Base-by-base conservation (phyloP, 306 rosid genomes). In the Vigna reflexopilosa region DNA sequence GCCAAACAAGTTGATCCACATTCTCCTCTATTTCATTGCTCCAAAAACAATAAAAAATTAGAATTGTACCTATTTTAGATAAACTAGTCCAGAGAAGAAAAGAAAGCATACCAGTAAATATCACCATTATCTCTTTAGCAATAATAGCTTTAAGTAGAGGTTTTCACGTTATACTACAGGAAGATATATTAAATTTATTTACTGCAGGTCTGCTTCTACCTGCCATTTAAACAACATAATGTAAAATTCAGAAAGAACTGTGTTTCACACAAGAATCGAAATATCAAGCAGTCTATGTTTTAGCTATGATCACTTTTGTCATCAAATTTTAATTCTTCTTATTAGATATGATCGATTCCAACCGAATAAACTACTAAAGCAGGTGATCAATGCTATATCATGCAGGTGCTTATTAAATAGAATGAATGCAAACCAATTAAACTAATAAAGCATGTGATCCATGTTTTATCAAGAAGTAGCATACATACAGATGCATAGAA, bases 1-100 rank as follows among this genome's bases (percentile, higher is more conserved):
- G 79, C 85, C 82, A 73, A 77, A 77, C 72, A 70, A 65, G 48
- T 77, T 74, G 82, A 80, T 64, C 80, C 64, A 59, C 63, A 77
- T 71, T 80, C 84, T 2, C 70, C 15, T 64, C 64, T 68, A 78
- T 55, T 81, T 76, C 63, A 51, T 79, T 66, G 72, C 82, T 75
- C 67, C 77, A 51, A 36, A 50, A 66, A 74, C 49, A 50, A 73
- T 16, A 5, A 17, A 72, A 82, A 72, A 82, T 36, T 16, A 38
- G 64, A 78, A 63, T 56, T 42, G 24, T 42, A 32, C 61, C 75
- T 73, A 70, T 17, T 75, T 67, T 63, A 79, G 74, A 70, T 45
- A 58, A 66, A 38, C 66, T 52, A 73, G 57, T 17, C 56, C 80
- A 81, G 61, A 57, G 80, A 66, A n/a, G 72, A 48, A 79, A 70